A percentile compares a stretch with the other conserved stretches of the same genome.
phyloP scores from a whole-genome alignment of 345 rosid species.

The Camelina hispida region DNA sequence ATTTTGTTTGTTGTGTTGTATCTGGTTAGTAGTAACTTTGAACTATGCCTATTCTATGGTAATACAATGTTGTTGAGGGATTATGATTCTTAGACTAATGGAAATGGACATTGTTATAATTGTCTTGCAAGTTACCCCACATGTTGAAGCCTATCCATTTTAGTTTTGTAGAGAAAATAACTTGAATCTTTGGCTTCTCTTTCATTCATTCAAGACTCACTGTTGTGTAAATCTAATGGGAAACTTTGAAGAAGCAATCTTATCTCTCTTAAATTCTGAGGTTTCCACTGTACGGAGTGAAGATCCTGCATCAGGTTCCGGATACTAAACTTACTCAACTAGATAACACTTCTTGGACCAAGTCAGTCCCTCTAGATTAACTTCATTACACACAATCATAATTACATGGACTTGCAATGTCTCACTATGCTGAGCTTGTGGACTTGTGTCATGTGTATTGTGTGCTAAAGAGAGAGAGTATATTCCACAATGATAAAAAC shows the following conservation, averaged over 20 bases:
- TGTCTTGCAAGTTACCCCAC: background rate
- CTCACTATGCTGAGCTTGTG: no score
- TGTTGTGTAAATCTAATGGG: constrained; percentile 1
- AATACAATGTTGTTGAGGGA: background rate
- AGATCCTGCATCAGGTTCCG: constrained; percentile 33
- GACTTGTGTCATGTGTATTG: no score
- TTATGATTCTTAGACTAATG: background rate
- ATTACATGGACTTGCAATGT: no score
- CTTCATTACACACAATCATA: no score
- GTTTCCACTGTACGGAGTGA: constrained; percentile 32
- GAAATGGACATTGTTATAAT: background rate
- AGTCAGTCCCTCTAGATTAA: no score
- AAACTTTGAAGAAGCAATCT: constrained; percentile 14
- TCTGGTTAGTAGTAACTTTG: background rate
- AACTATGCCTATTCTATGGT: background rate
- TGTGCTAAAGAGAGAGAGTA: no score
- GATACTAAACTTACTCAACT: constrained; percentile 30
- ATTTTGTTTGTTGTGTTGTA: background rate
- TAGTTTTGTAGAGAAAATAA: background rate
- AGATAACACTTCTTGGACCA: constrained; percentile 26
- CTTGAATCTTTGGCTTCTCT: background rate
- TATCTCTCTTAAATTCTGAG: constrained; percentile 22
- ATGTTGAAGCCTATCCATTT: background rate
- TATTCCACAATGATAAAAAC: no score
- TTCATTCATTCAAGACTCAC: background rate